These are phyloP conservation scores for Microthyrium microscopicum DNA, from an alignment of 2,329 filamentous ascomycete genomes.

Conservation along the genomic window DNA sequence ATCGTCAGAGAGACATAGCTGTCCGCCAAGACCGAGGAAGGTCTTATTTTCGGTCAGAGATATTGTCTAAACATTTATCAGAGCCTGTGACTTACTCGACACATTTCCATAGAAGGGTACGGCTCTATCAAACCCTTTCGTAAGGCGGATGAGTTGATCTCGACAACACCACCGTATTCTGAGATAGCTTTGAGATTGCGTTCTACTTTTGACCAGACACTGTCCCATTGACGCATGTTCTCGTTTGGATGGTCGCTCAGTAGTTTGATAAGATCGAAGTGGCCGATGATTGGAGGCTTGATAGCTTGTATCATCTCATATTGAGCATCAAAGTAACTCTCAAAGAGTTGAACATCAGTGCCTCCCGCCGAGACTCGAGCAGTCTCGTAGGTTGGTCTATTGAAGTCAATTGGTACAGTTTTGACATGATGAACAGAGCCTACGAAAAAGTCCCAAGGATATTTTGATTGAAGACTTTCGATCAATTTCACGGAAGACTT, in stretches of 20 bases:
- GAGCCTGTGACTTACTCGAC: conserved; percentile 39
- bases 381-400: conserved; percentile 45
- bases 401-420: conserved; percentile 78
- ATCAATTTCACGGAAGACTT: conserved; percentile 46
- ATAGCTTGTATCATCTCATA: conserved; percentile 59
- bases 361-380: conserved; percentile 40
- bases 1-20: conserved; percentile 86
- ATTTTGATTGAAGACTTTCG: conserved; percentile 36
- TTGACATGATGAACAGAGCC: conserved; percentile 86
- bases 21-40: conserved; percentile 56
- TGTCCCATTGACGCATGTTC: conserved; percentile 38
- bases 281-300: conserved; percentile 65
- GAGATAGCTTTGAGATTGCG: conserved; percentile 59
- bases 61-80: neutral
- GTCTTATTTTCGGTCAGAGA: conserved; percentile 29
- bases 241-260: conserved; percentile 52
- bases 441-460: conserved; percentile 73
- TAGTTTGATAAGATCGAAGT: conserved; percentile 83
- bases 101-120: conserved; percentile 68
- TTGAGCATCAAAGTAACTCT: conserved; percentile 80
- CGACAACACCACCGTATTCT: conserved; percentile 64
- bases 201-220: conserved; percentile 57
- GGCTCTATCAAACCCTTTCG: conserved; percentile 83
- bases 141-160: conserved; percentile 76
- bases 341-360: conserved; percentile 57